Percentiles rank a stretch among this genome's conserved stretches.
These are phyloP conservation scores for Suillus variegatus DNA, from an alignment of 768 basidiomycete species.

Conservation along the genomic window DNA sequence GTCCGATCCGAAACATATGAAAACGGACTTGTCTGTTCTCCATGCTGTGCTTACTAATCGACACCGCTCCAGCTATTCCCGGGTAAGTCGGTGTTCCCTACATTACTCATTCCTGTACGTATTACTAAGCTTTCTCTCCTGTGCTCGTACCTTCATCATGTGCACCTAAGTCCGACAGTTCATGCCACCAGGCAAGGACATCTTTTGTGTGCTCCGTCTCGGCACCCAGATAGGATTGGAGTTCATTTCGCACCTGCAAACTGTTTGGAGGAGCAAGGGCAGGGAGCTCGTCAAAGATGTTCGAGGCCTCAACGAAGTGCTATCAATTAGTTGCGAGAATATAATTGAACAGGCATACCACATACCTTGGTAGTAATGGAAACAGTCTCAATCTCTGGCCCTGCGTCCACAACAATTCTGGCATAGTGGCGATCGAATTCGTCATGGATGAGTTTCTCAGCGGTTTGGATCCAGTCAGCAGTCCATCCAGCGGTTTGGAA, in stretches of 20 bases:
- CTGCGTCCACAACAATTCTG: background rate
- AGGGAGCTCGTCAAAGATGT: background rate
- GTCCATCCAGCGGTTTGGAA: conserved; percentile 5
- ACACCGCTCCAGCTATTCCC: too few species aligned
- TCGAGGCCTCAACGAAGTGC: background rate
- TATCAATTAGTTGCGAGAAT: background rate
- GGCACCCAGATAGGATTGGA: conserved; percentile 31
- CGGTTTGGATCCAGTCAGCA: conserved; percentile 15
- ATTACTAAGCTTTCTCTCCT: too few species aligned
- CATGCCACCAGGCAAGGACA: conserved; percentile 36
- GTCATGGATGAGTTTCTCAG: conserved; percentile 18
- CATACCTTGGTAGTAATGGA: background rate
- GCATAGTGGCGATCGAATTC: conserved; percentile 18
- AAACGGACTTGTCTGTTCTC: too few species aligned
- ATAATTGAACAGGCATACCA: background rate
- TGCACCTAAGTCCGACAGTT: too few species aligned
- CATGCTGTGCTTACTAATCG: too few species aligned
- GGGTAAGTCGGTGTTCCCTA: too few species aligned
- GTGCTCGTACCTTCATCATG: too few species aligned
- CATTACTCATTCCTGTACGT: too few species aligned
- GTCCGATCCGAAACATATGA: too few species aligned
- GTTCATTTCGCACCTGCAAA: conserved; percentile 19
- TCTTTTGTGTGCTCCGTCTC: conserved; percentile 25
- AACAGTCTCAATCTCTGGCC: background rate
- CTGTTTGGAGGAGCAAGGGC: background rate